These are phyloP conservation scores for Backusella liffmaniae DNA, from an alignment of 192 early-diverging fungal genomes.

Conservation along the genomic window DNA sequence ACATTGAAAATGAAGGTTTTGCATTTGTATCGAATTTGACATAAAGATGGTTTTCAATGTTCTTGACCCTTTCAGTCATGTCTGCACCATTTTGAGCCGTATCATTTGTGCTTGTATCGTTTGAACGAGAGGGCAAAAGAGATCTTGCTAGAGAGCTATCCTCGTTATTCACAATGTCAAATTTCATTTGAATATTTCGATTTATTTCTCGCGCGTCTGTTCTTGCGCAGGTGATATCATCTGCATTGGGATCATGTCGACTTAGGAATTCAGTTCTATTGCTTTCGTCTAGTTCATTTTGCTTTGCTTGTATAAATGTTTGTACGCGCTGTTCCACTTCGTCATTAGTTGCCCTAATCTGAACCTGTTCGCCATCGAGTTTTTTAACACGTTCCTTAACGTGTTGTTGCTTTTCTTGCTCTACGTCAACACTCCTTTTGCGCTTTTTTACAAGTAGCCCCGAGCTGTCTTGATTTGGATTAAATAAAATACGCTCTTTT, in stretches of 20 bases:
- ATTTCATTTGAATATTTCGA: conserved; percentile 77
- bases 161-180: conserved; percentile 66
- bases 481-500: conserved; percentile 8
- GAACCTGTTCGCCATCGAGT: conserved; percentile 35
- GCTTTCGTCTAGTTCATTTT: conserved; percentile 38
- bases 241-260: conserved; percentile 25
- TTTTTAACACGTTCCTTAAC: conserved; percentile 15
- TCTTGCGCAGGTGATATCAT: conserved; percentile 60
- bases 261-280: conserved; percentile 40
- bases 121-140: conserved; percentile 12
- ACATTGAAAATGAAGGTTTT: conserved; percentile 21
- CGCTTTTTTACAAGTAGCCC: conserved; percentile 15
- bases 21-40: conserved; percentile 55
- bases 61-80: conserved; percentile 62
- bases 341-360: conserved; percentile 33
- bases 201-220: conserved; percentile 71
- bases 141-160: conserved; percentile 63
- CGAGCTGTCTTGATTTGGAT: neutral
- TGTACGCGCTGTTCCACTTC: conserved; percentile 34
- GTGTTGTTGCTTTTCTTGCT: conserved; percentile 8
- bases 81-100: conserved; percentile 19
- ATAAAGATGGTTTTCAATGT: conserved; percentile 73
- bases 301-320: conserved; percentile 37
- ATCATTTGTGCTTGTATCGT: neutral
- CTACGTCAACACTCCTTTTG: neutral